These are phyloP conservation scores for Didymella glomerata DNA, from an alignment of 2,329 filamentous ascomycete genomes.

Conservation along the genomic window DNA sequence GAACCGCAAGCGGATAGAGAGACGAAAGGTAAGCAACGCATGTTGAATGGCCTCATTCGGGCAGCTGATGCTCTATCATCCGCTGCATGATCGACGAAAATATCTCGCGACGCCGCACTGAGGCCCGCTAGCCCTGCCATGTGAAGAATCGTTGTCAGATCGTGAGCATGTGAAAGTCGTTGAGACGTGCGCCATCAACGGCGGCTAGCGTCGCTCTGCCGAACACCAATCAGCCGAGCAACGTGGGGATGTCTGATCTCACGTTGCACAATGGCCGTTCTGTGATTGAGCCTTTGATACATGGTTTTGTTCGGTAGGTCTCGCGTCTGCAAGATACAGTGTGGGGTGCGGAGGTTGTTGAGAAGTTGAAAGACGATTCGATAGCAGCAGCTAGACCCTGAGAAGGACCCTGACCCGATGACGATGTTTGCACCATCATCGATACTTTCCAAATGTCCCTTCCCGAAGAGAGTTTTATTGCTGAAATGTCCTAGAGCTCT, in stretches of 20 bases:
- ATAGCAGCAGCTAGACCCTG: not conserved
- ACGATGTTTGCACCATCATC: not conserved
- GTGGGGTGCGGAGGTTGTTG: constrained; percentile 17
- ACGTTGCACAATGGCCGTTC: not conserved
- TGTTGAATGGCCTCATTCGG: constrained; percentile 3
- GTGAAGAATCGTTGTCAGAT: constrained; percentile 12
- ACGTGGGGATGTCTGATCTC: constrained; percentile 23
- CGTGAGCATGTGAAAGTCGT: constrained; percentile 36
- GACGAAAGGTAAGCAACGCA: constrained; percentile 1
- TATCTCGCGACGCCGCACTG: constrained; percentile 20
- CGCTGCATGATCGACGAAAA: constrained; percentile 23
- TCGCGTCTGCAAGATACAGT: constrained; percentile 7
- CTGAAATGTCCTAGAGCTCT: too few species aligned
- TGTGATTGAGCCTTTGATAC: not conserved
- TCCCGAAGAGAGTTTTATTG: too few species aligned
- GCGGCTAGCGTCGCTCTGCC: constrained; percentile 29
- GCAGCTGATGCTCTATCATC: constrained; percentile 2
- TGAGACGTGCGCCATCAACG: constrained; percentile 22
- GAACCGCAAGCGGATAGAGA: constrained; percentile 20
- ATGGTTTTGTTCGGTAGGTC: not conserved
- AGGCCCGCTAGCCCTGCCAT: constrained; percentile 15
- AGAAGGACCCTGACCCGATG: not conserved
- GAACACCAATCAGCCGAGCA: constrained; percentile 29
- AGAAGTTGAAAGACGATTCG: not conserved
- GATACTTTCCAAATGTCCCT: too few species aligned